Evolutionary conservation across 345 rosid genomes (phyloP), one percentile per base, ranked within the genome.

Genomic region (Syzygium grande): DNA sequence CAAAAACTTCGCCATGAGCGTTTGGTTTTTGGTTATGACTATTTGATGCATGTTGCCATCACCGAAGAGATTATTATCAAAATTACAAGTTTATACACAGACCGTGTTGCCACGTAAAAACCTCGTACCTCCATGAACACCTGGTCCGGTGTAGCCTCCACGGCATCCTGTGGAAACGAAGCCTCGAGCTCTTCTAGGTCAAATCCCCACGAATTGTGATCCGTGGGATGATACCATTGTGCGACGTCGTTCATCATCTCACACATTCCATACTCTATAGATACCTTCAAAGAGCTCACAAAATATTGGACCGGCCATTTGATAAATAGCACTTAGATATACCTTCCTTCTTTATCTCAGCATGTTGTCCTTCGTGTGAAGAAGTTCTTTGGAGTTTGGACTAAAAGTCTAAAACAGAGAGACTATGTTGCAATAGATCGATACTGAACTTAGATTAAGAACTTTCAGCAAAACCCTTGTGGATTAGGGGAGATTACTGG

Each of bases 231-330:
- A 84, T 38, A 78, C 52, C 93, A 91, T 27, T 95, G 95, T 77
- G 99, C 97, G 73, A 90, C 89, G 77, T 87, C 49, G 86, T 92
- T 96, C 87, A 97, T 16, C 95, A 95, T 92, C 94, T 96, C 99
- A 86, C 97, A 96, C 88, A 97, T 89, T 85, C 98, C 99, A 91
- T 89, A 91, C 84, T 97, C 99, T 54, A 97, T 88, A 16, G 95
- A 88, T 16, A 95, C 97, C 99, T 97, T 90, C 38, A 84, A 78
- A 58, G 54, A 7, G n/a, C 4, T 21, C 43, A 55, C 6, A 53
- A 16, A 53, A 53, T 7, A 54, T 54, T 5, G 58, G 58, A 54
- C 58, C 22, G 23, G 23, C 23, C 23, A 7, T 4, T 23, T 56
- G 63, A 56, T 56, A 4, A 27, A 56, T 9, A 23, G 63, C 63